phyloP scores from a whole-genome alignment of 768 basidiomycete species.

The Strobilomyces confusus region DNA sequence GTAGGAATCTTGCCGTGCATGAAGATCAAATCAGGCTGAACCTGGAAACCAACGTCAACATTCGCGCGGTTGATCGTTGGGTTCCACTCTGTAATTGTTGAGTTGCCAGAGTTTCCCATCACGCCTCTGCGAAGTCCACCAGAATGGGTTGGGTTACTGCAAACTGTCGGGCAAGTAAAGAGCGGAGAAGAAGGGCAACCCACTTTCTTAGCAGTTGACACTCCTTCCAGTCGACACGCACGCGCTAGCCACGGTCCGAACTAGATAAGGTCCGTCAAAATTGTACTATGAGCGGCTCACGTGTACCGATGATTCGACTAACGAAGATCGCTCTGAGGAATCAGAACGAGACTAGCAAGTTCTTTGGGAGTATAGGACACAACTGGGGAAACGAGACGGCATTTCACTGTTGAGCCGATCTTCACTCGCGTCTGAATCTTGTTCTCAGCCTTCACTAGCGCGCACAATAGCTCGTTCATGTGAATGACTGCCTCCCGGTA shows the following conservation, averaged over 20 bases:
- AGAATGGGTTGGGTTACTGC: conserved; percentile 94
- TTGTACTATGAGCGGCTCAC: conserved; percentile 35
- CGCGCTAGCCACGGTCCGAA: conserved; percentile 97
- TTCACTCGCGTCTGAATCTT: conserved; percentile 99
- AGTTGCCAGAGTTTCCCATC: conserved; percentile 96
- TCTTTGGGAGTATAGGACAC: conserved; percentile 98
- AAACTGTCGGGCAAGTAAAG: conserved; percentile 9
- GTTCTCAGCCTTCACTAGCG: conserved; percentile 98
- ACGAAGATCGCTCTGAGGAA: conserved; percentile 94
- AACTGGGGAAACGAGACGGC: conserved; percentile 96
- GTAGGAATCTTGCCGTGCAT: conserved; percentile 99
- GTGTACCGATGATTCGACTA: conserved; percentile 98
- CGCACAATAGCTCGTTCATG: conserved; percentile 93
- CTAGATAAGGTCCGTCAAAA: conserved; percentile 32
- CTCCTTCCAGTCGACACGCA: conserved; percentile 96
- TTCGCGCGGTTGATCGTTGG: conserved; percentile 99
- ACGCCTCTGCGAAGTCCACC: conserved; percentile 98
- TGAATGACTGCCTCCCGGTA: conserved; percentile 97
- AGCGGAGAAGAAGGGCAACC: conserved; percentile 36
- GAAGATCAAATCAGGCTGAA: conserved; percentile 95
- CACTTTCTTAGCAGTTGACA: conserved; percentile 91
- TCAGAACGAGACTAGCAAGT: conserved; percentile 93
- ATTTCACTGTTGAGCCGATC: conserved; percentile 99
- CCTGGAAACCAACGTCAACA: conserved; percentile 99
- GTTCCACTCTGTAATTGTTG: conserved; percentile 98